Percentiles rank a stretch among this genome's conserved stretches.
phyloP scores from a whole-genome alignment of 192 early-diverging fungal species.

The Coemansia sp. region DNA sequence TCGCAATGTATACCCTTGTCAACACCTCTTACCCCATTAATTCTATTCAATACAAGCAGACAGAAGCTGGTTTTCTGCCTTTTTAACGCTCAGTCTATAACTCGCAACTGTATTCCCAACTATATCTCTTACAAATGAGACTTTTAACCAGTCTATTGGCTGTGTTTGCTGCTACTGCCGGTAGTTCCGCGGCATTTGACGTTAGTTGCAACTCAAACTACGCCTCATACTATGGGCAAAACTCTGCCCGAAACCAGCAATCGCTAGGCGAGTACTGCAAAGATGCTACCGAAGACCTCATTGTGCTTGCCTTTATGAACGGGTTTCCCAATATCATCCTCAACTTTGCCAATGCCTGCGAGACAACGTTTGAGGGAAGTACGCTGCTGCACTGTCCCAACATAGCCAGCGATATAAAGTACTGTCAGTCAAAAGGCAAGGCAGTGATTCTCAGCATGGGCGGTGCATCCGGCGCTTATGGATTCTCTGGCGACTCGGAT shows the following conservation, averaged over 20 bases:
- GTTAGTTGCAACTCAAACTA: conserved; percentile 49
- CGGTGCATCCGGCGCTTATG: conserved; percentile 61
- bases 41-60: neutral
- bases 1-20: neutral
- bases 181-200: conserved; percentile 31
- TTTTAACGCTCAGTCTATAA: neutral
- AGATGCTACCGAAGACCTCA: conserved; percentile 60
- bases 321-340: conserved; percentile 57
- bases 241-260: conserved; percentile 50
- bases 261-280: conserved; percentile 59
- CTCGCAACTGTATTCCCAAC: neutral
- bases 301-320: conserved; percentile 64
- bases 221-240: conserved; percentile 54
- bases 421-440: conserved; percentile 69
- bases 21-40: neutral
- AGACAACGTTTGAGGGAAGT: conserved; percentile 57
- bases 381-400: conserved; percentile 57
- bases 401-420: conserved; percentile 64
- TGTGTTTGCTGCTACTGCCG: neutral
- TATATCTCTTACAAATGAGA: neutral
- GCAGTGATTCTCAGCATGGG: conserved; percentile 64
- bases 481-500: conserved; percentile 49
- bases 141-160: neutral
- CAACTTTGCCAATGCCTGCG: conserved; percentile 64
- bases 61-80: conserved; percentile 3